Percentiles rank a stretch among this genome's conserved stretches.
Evolutionary conservation across 2,329 filamentous ascomycete species (phyloP).

Genomic region (Cytospora leucostoma): DNA sequence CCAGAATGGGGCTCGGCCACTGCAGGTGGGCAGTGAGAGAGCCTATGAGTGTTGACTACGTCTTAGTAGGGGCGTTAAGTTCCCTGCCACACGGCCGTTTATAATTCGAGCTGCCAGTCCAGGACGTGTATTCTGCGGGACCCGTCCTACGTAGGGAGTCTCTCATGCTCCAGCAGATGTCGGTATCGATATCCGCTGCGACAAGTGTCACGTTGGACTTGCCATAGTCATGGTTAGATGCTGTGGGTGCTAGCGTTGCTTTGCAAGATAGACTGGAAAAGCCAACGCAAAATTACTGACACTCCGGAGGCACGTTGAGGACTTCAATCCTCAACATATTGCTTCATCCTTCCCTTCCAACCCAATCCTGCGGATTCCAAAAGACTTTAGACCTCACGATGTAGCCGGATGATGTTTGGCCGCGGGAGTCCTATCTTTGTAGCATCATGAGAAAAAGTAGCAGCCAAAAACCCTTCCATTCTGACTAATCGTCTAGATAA

Average conservation of each 20-base stretch:
- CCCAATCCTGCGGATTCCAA: background rate
- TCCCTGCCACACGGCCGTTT: background rate
- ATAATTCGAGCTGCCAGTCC: background rate
- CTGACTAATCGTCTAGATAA: background rate
- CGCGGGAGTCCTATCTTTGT: slow-evolving; percentile 70
- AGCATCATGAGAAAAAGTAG: slow-evolving; percentile 45
- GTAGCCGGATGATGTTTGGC: background rate
- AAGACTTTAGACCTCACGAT: background rate
- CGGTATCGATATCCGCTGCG: too few relatives aligned
- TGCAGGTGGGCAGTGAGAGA: background rate
- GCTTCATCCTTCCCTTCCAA: background rate
- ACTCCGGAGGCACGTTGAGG: background rate
- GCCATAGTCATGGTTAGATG: too few relatives aligned
- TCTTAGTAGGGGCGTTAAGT: background rate
- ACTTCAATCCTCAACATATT: background rate
- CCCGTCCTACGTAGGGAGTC: too few relatives aligned
- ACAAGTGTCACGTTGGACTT: too few relatives aligned
- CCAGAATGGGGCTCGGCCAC: too few relatives aligned
- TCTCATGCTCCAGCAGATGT: too few relatives aligned
- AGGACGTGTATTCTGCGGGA: too few relatives aligned
- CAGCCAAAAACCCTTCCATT: slow-evolving; percentile 29
- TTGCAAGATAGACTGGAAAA: background rate
- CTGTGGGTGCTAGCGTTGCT: too few relatives aligned
- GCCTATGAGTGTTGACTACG: background rate
- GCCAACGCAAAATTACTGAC: background rate